Percentiles rank a stretch among this genome's conserved stretches.
Evolutionary conservation across 331 rosid species (phyloP).

Genomic region (Quercus lobata): DNA sequence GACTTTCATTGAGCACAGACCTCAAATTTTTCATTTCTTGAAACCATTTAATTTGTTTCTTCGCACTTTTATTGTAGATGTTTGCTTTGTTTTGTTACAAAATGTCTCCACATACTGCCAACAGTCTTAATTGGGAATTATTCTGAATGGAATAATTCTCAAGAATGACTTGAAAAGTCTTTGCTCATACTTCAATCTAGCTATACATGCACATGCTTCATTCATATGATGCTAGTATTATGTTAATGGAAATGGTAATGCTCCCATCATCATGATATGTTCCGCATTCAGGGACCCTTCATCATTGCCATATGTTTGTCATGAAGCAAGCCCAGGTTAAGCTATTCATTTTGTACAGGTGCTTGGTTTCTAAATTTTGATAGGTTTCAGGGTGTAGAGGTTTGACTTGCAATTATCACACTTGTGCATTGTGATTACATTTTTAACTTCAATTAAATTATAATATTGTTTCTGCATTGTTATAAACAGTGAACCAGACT

Average conservation of each 20-base stretch:
- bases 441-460: background rate
- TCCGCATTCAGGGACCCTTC: background rate
- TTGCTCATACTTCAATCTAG: no score
- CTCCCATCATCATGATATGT: background rate
- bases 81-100: no score
- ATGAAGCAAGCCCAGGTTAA: background rate
- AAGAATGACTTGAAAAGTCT: background rate
- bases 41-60: no score
- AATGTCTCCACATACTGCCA: no score
- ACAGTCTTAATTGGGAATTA: background rate
- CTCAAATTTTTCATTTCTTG: no score
- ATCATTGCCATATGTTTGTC: background rate
- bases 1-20: no score
- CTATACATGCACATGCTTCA: no score
- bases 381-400: background rate
- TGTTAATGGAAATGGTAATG: background rate
- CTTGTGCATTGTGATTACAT: background rate
- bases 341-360: background rate
- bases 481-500: constrained; percentile 48
- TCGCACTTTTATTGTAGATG: no score
- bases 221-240: background rate
- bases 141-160: background rate
- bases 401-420: background rate
- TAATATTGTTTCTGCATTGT: background rate
- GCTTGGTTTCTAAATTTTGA: background rate